Conservation (phyloP, 2,329 filamentous ascomycete genomes). For the Fusarium redolens region DNA sequence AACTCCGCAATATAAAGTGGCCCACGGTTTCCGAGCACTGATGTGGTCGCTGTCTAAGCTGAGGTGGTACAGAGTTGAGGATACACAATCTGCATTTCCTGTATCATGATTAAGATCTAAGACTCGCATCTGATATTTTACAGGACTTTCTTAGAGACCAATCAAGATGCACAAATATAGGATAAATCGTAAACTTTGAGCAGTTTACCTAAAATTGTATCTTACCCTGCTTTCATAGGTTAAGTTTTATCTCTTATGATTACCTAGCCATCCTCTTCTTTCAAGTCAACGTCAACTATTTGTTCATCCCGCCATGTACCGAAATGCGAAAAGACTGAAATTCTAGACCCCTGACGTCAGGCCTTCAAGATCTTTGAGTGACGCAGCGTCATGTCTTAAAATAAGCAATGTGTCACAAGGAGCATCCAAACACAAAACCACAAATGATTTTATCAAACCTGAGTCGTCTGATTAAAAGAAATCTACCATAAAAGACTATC, state of each 20-base stretch:
- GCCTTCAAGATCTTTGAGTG: background rate
- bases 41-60: background rate
- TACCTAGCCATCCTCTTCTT: background rate
- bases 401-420: slow-evolving; percentile 4
- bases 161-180: background rate
- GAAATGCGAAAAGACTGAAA: background rate
- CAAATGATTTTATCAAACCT: background rate
- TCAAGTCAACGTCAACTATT: no score
- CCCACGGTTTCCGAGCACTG: background rate
- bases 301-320: no score
- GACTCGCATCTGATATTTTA: background rate
- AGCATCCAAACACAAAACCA: background rate
- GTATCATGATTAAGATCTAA: background rate
- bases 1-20: slow-evolving; percentile 31
- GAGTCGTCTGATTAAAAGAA: slow-evolving; percentile 4
- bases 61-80: background rate
- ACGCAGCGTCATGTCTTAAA: background rate
- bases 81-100: background rate
- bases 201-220: background rate
- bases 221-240: background rate
- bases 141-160: background rate
- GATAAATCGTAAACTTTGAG: background rate
- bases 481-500: slow-evolving; percentile 8
- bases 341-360: background rate
- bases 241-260: background rate